Percentiles rank a stretch among this genome's conserved stretches.
Conservation (phyloP, 805 yeast species). For the Sugiyamaella marilandica region DNA sequence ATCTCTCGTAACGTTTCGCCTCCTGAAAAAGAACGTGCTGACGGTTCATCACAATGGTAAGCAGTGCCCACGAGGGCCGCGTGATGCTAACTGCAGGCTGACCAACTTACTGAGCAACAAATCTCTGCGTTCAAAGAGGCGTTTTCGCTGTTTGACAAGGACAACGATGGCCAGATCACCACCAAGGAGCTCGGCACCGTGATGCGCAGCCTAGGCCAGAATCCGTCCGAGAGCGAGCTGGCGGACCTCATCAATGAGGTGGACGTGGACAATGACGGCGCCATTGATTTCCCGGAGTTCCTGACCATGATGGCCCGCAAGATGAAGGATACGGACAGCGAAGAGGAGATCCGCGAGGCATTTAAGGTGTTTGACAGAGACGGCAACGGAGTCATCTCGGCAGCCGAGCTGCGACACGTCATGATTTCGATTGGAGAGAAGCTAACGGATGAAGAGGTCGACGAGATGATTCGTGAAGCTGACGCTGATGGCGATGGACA, state of each 20-base stretch:
- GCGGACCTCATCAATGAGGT: conserved; percentile 97
- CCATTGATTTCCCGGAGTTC: conserved; percentile 77
- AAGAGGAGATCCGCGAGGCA: conserved; percentile 95
- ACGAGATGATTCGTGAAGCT: conserved; percentile 95
- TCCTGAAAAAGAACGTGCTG: neutral
- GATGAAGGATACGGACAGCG: conserved; percentile 93
- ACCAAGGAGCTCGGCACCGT: conserved; percentile 95
- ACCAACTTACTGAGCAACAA: conserved; percentile 89
- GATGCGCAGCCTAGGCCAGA: conserved; percentile 98
- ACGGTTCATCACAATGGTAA: neutral
- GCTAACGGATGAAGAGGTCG: conserved; percentile 93
- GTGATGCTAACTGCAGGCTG: conserved; percentile 44
- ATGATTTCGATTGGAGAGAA: conserved; percentile 97
- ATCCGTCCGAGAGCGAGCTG: conserved; percentile 93
- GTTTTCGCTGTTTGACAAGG: conserved; percentile 92
- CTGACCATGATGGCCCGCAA: conserved; percentile 86
- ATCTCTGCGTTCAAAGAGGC: conserved; percentile 97
- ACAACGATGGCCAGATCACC: conserved; percentile 90
- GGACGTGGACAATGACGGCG: conserved; percentile 91
- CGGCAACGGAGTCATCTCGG: conserved; percentile 95
- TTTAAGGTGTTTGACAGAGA: conserved; percentile 92
- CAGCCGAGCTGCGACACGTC: conserved; percentile 94
- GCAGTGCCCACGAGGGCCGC: neutral
- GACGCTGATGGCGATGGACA: conserved; percentile 83
- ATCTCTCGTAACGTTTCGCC: neutral